Conservation (phyloP, 805 yeast genomes). For the Zygosaccharomyces gambellarensis region DNA sequence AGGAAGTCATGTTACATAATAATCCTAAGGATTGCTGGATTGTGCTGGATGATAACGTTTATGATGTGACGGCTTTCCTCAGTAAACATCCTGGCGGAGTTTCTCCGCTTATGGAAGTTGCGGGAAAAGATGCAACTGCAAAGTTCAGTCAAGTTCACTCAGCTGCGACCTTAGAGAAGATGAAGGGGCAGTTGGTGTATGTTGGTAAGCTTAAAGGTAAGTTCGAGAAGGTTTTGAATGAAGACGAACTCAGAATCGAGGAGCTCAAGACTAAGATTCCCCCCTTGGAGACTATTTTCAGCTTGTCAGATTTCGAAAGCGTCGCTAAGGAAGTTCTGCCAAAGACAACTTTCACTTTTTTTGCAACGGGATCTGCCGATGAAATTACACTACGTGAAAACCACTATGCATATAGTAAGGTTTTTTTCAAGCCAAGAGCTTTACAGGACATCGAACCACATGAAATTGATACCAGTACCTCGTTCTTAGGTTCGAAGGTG, state of each 20-base stretch:
- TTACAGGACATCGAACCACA: conserved; percentile 25
- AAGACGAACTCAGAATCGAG: conserved; percentile 17
- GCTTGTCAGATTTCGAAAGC: conserved; percentile 39
- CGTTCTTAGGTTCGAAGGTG: conserved; percentile 45
- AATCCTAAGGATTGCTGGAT: conserved; percentile 72
- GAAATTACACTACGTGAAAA: conserved; percentile 44
- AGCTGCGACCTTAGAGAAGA: conserved; percentile 15
- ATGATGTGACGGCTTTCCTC: conserved; percentile 74
- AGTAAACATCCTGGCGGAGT: conserved; percentile 86
- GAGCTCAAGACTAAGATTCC: conserved; percentile 25
- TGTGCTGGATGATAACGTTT: conserved; percentile 67
- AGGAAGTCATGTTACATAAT: conserved; percentile 47
- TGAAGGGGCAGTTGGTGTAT: conserved; percentile 12
- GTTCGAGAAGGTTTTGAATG: conserved; percentile 11
- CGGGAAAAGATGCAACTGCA: conserved; percentile 77
- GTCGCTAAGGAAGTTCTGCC: conserved; percentile 37
- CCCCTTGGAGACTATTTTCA: conserved; percentile 32
- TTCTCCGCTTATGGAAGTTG: conserved; percentile 65
- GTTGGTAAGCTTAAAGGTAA: conserved; percentile 17
- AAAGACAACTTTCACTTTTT: conserved; percentile 39
- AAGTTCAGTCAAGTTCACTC: conserved; percentile 38
- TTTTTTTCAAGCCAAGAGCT: conserved; percentile 45
- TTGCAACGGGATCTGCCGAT: conserved; percentile 47
- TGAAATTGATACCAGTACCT: neutral
- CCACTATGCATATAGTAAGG: conserved; percentile 38